Evolutionary conservation across 192 early-diverging fungal genomes (phyloP), one percentile per base, ranked within the genome.

Genomic region (Obelidium mucronatum): DNA sequence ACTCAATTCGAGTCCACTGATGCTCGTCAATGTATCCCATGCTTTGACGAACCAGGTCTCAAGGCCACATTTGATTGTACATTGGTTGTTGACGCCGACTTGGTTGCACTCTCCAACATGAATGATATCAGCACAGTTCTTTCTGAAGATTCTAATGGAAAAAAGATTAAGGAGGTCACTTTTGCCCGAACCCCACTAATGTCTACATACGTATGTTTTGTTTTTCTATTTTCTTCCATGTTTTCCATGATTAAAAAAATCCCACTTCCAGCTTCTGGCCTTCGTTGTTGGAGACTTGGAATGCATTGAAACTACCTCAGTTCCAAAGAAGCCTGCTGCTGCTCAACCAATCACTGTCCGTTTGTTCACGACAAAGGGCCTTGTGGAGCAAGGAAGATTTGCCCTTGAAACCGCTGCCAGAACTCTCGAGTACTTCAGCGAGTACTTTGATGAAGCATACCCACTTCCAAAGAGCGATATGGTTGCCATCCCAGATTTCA

Each of bases 1-100:
- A 98, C 97, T 5, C 97, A 99, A 80, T 99, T 98, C 75, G 95
- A 98, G 87, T 88, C 95, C 11, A 96, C 94, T 26, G 92, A 96
- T 78, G 93, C 93, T 34, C 92, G 97, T 67, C 90, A 93, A 37
- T 92, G 93, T 19, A 93, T 99, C 82, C 97, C 97, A n/a, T 98
- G 92, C 81, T 98, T 92, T 91, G 97, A 99, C 83, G 97, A 98
- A 86, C 97, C 97, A 39, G 88, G 90, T 67, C 88, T 94, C 54
- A 99, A 99, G 85, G 95, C 97, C 35, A 96, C 94, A 0, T 99
- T 98, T 68, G 93, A 96, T 76, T 87, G 96, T 39, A 95, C 92
- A 3, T 85, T 99, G 72, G 85, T 90, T 42, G 94, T 99, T 33
- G 87, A 84, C 26, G 85, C 84, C 34, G 84, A 90, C n/a, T 83